These are phyloP conservation scores for Hirsutella thompsonii DNA, from an alignment of 2,329 filamentous ascomycete species.

Conservation along the genomic window DNA sequence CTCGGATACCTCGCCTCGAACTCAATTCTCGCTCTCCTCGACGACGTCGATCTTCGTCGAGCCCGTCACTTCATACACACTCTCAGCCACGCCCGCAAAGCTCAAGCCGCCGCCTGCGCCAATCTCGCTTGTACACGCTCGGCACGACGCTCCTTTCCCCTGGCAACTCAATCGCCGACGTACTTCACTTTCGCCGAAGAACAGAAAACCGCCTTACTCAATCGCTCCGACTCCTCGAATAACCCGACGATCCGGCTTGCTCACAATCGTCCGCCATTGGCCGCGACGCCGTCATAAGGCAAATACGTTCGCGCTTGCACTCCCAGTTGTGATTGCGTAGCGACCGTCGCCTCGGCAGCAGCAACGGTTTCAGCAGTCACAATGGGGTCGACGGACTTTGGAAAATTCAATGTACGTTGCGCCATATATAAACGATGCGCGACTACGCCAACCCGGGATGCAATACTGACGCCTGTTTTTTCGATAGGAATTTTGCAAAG, in stretches of 20 bases:
- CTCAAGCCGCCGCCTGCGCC: too few relatives aligned
- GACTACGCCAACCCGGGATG: background rate
- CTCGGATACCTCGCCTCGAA: too few relatives aligned
- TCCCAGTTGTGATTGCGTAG: background rate
- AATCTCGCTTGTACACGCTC: too few relatives aligned
- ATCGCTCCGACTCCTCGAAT: background rate
- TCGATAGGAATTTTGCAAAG: conserved; percentile 65
- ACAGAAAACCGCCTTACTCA: background rate
- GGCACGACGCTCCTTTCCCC: too few relatives aligned
- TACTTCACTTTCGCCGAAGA: too few relatives aligned
- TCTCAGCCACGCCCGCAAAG: too few relatives aligned
- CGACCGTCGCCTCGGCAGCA: background rate
- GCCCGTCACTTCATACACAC: too few relatives aligned
- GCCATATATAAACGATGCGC: too few relatives aligned
- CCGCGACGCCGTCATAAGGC: background rate
- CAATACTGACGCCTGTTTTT: conserved; percentile 11
- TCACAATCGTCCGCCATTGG: background rate
- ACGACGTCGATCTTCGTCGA: too few relatives aligned
- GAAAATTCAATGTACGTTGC: conserved; percentile 42
- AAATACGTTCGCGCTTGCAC: background rate
- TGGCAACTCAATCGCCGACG: too few relatives aligned
- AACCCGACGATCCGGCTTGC: background rate
- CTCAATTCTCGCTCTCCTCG: too few relatives aligned
- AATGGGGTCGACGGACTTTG: conserved; percentile 50
- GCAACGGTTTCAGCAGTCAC: conserved; percentile 13